These are phyloP conservation scores for Reutealis trisperma DNA, from an alignment of 345 rosid species.

Conservation along the genomic window DNA sequence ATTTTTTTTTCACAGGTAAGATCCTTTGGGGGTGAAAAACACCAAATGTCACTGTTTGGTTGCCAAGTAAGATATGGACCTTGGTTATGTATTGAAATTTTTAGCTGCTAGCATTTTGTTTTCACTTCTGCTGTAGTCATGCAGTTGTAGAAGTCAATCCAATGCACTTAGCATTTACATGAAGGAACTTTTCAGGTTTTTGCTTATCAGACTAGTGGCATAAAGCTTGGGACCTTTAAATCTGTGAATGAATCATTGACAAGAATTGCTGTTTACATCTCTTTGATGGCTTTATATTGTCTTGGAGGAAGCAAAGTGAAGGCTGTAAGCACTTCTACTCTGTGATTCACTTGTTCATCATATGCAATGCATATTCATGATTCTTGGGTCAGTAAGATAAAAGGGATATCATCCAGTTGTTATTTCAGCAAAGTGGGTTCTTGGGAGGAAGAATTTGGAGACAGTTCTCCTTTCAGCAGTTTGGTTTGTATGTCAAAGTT, in stretches of 20 bases:
- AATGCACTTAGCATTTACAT: slow-evolving; percentile 22
- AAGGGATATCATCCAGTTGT: background rate
- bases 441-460: background rate
- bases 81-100: slow-evolving; percentile 11
- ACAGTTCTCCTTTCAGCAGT: background rate
- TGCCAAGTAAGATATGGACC: slow-evolving; percentile 54
- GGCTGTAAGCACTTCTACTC: slow-evolving; percentile 61
- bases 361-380: background rate
- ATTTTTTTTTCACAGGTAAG: slow-evolving; percentile 59
- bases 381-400: background rate
- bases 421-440: background rate
- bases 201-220: slow-evolving; percentile 75
- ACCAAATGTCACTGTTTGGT: slow-evolving; percentile 85
- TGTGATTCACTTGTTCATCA: slow-evolving; percentile 2
- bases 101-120: background rate
- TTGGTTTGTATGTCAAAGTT: background rate
- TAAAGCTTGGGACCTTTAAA: slow-evolving; percentile 91
- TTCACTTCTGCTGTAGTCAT: background rate
- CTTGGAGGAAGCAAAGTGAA: slow-evolving; percentile 98
- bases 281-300: slow-evolving; percentile 77
- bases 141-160: slow-evolving; percentile 13
- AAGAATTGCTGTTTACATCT: slow-evolving; percentile 84
- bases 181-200: slow-evolving; percentile 63
- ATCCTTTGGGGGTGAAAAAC: slow-evolving; percentile 96
- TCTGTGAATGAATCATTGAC: slow-evolving; percentile 89